These are phyloP conservation scores for Capsicum rhomboideum DNA, from an alignment of 257 asterid genomes.

Conservation along the genomic window DNA sequence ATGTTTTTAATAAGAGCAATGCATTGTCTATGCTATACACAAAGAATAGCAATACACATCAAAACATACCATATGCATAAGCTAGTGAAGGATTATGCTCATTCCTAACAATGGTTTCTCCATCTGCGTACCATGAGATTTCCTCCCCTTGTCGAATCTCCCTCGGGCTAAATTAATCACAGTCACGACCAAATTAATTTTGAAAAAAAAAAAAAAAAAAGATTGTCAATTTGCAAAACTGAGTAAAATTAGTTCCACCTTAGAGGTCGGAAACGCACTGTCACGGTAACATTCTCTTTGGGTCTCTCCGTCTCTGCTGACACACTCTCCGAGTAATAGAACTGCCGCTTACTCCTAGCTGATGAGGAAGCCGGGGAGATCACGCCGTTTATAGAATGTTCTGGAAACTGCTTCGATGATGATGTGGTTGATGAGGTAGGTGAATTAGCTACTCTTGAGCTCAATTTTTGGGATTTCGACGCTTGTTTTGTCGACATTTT, in stretches of 20 bases:
- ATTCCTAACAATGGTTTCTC: slow-evolving; percentile 90
- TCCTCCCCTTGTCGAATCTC: slow-evolving; percentile 98
- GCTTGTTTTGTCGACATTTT: slow-evolving; percentile 64
- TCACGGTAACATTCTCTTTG: slow-evolving; percentile 88
- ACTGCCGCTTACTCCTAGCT: slow-evolving; percentile 56
- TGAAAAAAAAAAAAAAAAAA: not conserved
- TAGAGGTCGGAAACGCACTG: slow-evolving; percentile 96
- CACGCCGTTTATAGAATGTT: slow-evolving; percentile 52
- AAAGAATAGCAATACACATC: not conserved
- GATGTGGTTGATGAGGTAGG: slow-evolving; percentile 81
- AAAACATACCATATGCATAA: slow-evolving; percentile 76
- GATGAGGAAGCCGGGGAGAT: slow-evolving; percentile 95
- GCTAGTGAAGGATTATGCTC: slow-evolving; percentile 90
- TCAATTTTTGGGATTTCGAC: slow-evolving; percentile 40
- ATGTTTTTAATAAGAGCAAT: not conserved
- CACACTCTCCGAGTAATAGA: slow-evolving; percentile 35
- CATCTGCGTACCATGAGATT: slow-evolving; percentile 99
- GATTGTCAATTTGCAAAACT: not conserved
- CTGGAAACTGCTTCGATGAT: slow-evolving; percentile 66
- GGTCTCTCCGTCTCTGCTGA: slow-evolving; percentile 47
- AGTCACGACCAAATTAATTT: slow-evolving; percentile 10
- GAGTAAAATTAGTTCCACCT: slow-evolving; percentile 38
- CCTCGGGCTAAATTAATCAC: slow-evolving; percentile 51
- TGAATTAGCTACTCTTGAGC: slow-evolving; percentile 39
- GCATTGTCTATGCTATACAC: not conserved